Evolutionary conservation across 2,329 filamentous ascomycete genomes (phyloP).

Genomic region (Balansia obtecta): DNA sequence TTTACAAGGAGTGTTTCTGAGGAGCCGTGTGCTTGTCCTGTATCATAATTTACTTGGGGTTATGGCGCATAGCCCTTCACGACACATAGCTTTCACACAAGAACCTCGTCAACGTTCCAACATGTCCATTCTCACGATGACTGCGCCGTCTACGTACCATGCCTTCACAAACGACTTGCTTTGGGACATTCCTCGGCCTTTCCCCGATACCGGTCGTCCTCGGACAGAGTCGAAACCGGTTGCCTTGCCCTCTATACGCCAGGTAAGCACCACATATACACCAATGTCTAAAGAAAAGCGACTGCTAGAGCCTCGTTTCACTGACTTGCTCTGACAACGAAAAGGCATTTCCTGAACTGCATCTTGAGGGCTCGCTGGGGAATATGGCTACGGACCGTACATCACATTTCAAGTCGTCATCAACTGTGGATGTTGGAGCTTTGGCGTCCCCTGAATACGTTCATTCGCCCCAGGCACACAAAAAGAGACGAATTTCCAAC

Average conservation of each 20-base stretch:
- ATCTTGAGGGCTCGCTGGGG: conserved; percentile 13
- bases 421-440: not conserved
- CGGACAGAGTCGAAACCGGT: conserved; percentile 27
- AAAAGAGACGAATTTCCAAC: conserved; percentile 33
- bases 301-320: not conserved
- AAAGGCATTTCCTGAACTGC: conserved; percentile 30
- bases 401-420: conserved; percentile 1
- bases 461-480: conserved; percentile 34
- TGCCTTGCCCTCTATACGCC: conserved; percentile 38
- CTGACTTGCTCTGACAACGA: conserved; percentile 18
- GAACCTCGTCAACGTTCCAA: conserved; percentile 18
- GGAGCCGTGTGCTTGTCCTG: not conserved
- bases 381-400: not conserved
- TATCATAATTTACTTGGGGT: conserved; percentile 9
- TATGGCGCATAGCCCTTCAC: conserved; percentile 30
- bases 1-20: not conserved
- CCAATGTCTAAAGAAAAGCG: not conserved
- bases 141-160: conserved; percentile 27
- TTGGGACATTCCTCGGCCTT: conserved; percentile 25
- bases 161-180: conserved; percentile 26
- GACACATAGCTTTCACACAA: conserved; percentile 17
- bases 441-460: conserved; percentile 33
- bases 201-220: conserved; percentile 21
- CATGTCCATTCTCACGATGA: conserved; percentile 39
- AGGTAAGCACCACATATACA: conserved; percentile 25